Percentiles rank a stretch among this genome's conserved stretches.
Evolutionary conservation across 2,329 filamentous ascomycete genomes (phyloP).

Genomic region (Pseudopyricularia javanii): DNA sequence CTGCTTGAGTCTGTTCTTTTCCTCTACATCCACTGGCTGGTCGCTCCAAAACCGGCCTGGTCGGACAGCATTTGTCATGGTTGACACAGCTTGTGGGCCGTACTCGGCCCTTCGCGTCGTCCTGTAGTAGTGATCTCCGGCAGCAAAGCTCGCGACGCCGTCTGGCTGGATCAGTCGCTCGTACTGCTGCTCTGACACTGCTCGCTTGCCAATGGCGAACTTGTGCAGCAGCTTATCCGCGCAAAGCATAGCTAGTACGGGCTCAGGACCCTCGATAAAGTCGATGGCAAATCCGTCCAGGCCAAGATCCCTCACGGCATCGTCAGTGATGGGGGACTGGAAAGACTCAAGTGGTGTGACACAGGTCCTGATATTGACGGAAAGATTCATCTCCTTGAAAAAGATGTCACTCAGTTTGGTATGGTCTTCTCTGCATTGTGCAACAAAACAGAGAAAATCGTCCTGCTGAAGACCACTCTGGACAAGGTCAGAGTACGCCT

Average conservation of each 20-base stretch:
- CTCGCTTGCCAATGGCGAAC: constrained; percentile 50
- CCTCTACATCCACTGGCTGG: constrained; percentile 57
- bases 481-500: constrained; percentile 45
- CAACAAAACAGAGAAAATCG: constrained; percentile 58
- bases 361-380: constrained; percentile 60
- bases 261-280: constrained; percentile 65
- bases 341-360: constrained; percentile 41
- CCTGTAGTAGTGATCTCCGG: constrained; percentile 49
- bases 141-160: constrained; percentile 57
- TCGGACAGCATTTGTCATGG: constrained; percentile 47
- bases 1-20: constrained; percentile 48
- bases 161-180: constrained; percentile 46
- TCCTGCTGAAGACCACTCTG: constrained; percentile 37
- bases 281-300: constrained; percentile 75
- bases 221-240: constrained; percentile 56
- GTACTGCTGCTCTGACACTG: constrained; percentile 57
- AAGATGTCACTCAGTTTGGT: constrained; percentile 57
- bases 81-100: constrained; percentile 60
- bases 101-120: constrained; percentile 69
- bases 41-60: constrained; percentile 63
- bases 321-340: constrained; percentile 35
- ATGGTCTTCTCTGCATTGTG: constrained; percentile 65
- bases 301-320: constrained; percentile 46
- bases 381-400: constrained; percentile 49
- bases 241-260: constrained; percentile 82